phyloP scores from a whole-genome alignment of 345 rosid species.

The Kandelia obovata region DNA sequence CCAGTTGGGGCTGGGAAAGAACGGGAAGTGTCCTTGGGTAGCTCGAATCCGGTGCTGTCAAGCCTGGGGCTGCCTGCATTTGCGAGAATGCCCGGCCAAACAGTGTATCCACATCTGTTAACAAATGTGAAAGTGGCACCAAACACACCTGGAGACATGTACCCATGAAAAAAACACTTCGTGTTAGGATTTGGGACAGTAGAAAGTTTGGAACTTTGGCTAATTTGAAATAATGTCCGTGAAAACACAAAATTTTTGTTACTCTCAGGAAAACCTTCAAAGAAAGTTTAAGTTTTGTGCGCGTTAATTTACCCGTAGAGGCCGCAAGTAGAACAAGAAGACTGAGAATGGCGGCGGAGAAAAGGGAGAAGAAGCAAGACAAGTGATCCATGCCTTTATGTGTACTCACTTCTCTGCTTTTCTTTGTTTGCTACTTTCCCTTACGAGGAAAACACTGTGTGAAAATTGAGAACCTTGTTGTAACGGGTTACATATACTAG shows the following conservation, averaged over 20 bases:
- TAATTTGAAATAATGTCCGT: background rate
- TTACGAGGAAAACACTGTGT: background rate
- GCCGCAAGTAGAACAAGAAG: slow-evolving; percentile 15
- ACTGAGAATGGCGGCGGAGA: slow-evolving; percentile 1
- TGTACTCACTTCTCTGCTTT: background rate
- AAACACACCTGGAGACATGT: slow-evolving; percentile 1
- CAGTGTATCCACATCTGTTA: slow-evolving; percentile 28
- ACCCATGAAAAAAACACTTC: background rate
- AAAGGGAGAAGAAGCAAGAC: background rate
- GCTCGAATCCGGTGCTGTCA: slow-evolving; percentile 33
- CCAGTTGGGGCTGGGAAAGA: slow-evolving; percentile 31
- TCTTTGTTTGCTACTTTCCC: background rate
- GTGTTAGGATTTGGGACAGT: background rate
- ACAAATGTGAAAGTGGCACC: slow-evolving; percentile 27
- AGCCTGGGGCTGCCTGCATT: slow-evolving; percentile 36
- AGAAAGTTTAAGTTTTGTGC: background rate
- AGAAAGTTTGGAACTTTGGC: background rate
- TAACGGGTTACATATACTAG: background rate
- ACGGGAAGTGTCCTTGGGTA: slow-evolving; percentile 24
- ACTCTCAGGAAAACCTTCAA: background rate
- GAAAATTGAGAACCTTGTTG: background rate
- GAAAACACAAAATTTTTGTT: background rate
- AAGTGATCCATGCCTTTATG: background rate
- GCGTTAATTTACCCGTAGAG: slow-evolving; percentile 12
- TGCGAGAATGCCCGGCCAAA: slow-evolving; percentile 35